Conservation (phyloP, 306 rosid species). For the Spatholobus suberectus region DNA sequence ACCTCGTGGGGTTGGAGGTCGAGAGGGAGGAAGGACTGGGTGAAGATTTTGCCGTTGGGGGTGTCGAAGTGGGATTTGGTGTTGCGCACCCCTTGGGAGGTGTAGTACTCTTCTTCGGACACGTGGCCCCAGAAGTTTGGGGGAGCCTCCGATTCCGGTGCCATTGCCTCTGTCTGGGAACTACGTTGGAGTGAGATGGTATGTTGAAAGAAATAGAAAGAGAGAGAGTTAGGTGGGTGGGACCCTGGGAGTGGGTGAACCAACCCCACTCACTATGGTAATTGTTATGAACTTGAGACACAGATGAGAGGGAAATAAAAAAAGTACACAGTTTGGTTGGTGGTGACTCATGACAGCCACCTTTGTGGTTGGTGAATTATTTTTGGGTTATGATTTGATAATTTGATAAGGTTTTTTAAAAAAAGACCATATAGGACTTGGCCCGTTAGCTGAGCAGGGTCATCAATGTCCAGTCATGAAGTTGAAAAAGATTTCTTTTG, state of each 20-base stretch:
- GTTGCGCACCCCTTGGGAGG: constrained; percentile 80
- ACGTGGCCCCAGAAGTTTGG: constrained; percentile 83
- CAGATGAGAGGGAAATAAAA: too few species aligned
- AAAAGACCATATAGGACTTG: too few species aligned
- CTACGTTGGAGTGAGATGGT: neutral
- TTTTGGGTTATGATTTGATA: too few species aligned
- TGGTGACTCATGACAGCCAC: neutral
- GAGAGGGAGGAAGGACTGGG: constrained; percentile 76
- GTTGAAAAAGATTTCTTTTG: too few species aligned
- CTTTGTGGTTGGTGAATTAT: too few species aligned
- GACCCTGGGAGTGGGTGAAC: constrained; percentile 41
- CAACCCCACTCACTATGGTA: neutral
- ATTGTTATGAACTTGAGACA: too few species aligned
- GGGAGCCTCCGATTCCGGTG: constrained; percentile 52
- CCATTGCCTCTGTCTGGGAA: neutral
- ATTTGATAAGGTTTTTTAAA: too few species aligned
- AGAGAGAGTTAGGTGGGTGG: neutral
- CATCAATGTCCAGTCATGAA: too few species aligned
- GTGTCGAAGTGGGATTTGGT: constrained; percentile 76
- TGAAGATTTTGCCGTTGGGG: constrained; percentile 77
- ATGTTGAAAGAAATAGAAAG: neutral
- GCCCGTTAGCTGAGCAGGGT: too few species aligned
- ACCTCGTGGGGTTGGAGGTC: constrained; percentile 39
- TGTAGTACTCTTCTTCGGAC: constrained; percentile 88
- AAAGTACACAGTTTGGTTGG: too few species aligned